Conservation (phyloP, 2,329 filamentous ascomycete species). For the Endoconidiophora laricicola region DNA sequence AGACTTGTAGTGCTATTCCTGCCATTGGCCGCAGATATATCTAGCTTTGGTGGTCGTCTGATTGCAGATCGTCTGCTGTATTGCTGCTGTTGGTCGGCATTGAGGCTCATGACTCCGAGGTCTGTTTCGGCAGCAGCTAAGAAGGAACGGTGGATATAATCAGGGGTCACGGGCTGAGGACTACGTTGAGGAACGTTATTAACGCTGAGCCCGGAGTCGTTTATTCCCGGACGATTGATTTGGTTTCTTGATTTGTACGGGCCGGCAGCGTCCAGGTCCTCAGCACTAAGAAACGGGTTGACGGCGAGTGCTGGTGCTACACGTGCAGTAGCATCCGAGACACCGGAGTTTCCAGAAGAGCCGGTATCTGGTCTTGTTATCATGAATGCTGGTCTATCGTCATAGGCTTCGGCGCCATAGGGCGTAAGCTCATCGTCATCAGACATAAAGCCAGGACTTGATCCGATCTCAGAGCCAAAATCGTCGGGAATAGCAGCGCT, state of each 20-base stretch:
- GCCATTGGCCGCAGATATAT: slow-evolving; percentile 68
- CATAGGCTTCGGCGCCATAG: neutral
- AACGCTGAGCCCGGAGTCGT: neutral
- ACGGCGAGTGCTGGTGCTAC: neutral
- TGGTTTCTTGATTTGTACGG: neutral
- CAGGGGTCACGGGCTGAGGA: slow-evolving; percentile 16
- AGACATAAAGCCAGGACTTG: slow-evolving; percentile 5
- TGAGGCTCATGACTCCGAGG: slow-evolving; percentile 12
- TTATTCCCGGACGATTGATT: no score
- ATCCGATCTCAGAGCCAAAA: slow-evolving; percentile 29
- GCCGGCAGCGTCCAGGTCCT: slow-evolving; percentile 2
- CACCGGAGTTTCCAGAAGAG: neutral
- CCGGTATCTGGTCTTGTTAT: slow-evolving; percentile 2
- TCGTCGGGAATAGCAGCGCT: slow-evolving; percentile 55
- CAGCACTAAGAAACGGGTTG: slow-evolving; percentile 7
- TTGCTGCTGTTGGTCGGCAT: slow-evolving; percentile 14
- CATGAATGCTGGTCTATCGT: slow-evolving; percentile 8
- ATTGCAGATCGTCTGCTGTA: slow-evolving; percentile 37
- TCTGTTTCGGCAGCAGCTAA: slow-evolving; percentile 31
- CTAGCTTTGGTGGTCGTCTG: slow-evolving; percentile 52
- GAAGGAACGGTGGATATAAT: slow-evolving; percentile 33
- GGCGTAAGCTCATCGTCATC: slow-evolving; percentile 8
- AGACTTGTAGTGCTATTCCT: slow-evolving; percentile 84
- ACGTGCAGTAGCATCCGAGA: neutral
- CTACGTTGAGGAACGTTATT: slow-evolving; percentile 2